These are phyloP conservation scores for Vanrija humicola DNA, from an alignment of 1,284 basidiomycete genomes.

Conservation along the genomic window DNA sequence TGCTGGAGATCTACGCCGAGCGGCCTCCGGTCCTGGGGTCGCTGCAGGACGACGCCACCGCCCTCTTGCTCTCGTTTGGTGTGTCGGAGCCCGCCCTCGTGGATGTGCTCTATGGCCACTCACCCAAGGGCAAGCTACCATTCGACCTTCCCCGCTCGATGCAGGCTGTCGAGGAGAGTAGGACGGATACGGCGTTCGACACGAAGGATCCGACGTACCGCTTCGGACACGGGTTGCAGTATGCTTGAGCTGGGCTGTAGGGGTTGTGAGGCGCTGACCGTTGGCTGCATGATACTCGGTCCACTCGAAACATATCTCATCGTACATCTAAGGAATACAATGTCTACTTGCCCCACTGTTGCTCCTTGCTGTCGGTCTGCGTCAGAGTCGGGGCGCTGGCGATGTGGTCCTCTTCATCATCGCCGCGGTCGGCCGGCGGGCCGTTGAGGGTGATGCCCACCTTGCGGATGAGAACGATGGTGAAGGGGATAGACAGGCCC, in stretches of 20 bases:
- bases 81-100: constrained; percentile 2
- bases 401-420: too few relatives aligned
- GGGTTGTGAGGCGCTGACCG: too few relatives aligned
- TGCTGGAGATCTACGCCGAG: constrained; percentile 13
- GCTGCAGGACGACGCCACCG: constrained; percentile 6
- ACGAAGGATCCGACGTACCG: constrained; percentile 8
- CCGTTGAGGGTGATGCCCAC: constrained; percentile 5
- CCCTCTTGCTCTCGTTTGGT: constrained; percentile 9
- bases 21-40: constrained; percentile 11
- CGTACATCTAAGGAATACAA: too few relatives aligned
- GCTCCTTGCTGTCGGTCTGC: too few relatives aligned
- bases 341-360: too few relatives aligned
- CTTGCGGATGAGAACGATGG: constrained; percentile 2
- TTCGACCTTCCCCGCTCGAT: constrained; percentile 13
- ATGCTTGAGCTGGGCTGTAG: neutral
- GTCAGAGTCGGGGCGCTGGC: neutral
- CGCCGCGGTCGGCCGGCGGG: neutral
- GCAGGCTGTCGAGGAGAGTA: constrained; percentile 6
- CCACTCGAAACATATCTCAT: too few relatives aligned
- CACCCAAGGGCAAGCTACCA: constrained; percentile 14
- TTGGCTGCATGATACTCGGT: too few relatives aligned
- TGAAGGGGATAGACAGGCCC: constrained; percentile 1
- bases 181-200: constrained; percentile 13
- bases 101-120: constrained; percentile 6
- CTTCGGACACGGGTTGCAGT: constrained; percentile 2